These are phyloP conservation scores for Eurotiales sp. DNA, from an alignment of 2,329 filamentous ascomycete species.

Conservation along the genomic window DNA sequence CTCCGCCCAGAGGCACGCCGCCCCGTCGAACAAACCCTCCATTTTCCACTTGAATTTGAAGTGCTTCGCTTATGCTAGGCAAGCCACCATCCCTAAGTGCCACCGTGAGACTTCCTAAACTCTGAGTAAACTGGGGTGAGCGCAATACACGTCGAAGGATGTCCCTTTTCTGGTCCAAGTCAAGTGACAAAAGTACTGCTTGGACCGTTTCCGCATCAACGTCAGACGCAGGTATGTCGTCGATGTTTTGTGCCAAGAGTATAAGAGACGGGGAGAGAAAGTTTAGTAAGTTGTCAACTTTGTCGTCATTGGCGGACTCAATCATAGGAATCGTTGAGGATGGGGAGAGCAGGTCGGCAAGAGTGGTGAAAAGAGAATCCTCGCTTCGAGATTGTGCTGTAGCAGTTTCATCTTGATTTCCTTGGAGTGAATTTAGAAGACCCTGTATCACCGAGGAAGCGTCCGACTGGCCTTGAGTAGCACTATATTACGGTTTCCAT, in stretches of 20 bases:
- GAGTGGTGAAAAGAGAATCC: conserved; percentile 70
- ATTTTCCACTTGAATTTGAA: conserved; percentile 76
- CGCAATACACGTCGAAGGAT: conserved; percentile 78
- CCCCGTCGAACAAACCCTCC: conserved; percentile 76
- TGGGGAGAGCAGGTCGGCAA: conserved; percentile 79
- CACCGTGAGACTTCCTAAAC: conserved; percentile 76
- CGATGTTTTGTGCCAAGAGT: conserved; percentile 67
- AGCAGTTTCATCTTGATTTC: conserved; percentile 43
- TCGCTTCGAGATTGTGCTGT: conserved; percentile 42
- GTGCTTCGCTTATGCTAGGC: conserved; percentile 81
- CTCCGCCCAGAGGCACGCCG: conserved; percentile 79
- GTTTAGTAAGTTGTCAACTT: conserved; percentile 70
- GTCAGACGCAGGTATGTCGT: conserved; percentile 60
- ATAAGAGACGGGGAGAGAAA: conserved; percentile 77
- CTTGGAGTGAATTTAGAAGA: conserved; percentile 78
- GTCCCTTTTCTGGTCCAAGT: conserved; percentile 70
- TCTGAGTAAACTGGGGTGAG: conserved; percentile 88
- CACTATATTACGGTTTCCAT: conserved; percentile 45
- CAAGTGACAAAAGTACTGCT: conserved; percentile 70
- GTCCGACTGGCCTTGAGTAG: conserved; percentile 59
- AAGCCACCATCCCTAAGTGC: conserved; percentile 87
- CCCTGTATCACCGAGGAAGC: conserved; percentile 78
- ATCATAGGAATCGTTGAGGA: conserved; percentile 74
- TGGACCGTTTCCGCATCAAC: conserved; percentile 65
- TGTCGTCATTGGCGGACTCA: conserved; percentile 59